phyloP scores from a whole-genome alignment of 306 rosid genomes.

The Leucaena leucocephala region DNA sequence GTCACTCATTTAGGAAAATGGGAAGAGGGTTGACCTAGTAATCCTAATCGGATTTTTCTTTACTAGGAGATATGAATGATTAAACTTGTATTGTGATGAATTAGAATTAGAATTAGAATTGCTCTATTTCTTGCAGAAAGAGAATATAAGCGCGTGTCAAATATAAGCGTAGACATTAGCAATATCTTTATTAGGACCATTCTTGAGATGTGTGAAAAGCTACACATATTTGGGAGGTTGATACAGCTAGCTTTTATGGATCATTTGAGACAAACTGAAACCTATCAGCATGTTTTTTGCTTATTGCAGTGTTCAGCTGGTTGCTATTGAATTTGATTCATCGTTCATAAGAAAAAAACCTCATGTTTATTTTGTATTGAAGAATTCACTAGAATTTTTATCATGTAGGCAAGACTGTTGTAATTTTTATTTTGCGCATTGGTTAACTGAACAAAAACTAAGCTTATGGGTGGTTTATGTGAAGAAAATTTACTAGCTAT shows the following conservation, averaged over 20 bases:
- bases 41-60: neutral
- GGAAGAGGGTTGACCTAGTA: neutral
- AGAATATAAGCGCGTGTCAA: neutral
- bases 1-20: neutral
- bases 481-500: neutral
- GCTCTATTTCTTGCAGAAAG: neutral
- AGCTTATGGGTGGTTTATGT: neutral
- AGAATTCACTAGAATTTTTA: neutral
- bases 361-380: neutral
- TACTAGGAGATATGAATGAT: neutral
- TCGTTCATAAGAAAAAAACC: neutral
- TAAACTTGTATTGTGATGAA: neutral
- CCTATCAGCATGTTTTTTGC: neutral
- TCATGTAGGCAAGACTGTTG: neutral
- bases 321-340: neutral
- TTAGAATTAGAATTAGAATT: neutral
- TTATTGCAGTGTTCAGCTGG: neutral
- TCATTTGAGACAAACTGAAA: neutral
- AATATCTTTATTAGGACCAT: neutral
- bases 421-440: neutral
- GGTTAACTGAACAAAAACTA: neutral
- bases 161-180: neutral
- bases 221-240: neutral
- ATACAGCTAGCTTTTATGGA: neutral
- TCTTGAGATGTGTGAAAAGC: neutral